Evolutionary conservation across 2,329 filamentous ascomycete species (phyloP), one percentile per base, ranked within the genome.

Genomic region (Penicillium polonicum): DNA sequence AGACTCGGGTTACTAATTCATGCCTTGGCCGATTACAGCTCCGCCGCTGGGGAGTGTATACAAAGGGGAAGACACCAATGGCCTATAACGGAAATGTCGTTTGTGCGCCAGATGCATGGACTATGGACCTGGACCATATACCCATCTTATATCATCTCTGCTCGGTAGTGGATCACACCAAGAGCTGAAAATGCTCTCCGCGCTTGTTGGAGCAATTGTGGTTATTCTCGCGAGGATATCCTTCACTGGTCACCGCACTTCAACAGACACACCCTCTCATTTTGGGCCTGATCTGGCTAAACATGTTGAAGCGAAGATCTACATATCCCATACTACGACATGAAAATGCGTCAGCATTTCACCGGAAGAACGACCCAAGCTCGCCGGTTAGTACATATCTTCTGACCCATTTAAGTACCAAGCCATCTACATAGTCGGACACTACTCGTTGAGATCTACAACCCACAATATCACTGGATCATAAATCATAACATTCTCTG

Each of bases 401-500:
- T 33, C 29, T 35, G 17, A 5, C 23, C 12, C n/a, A 36, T 6
- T 8, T 12, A n/a, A 19, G 12, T 5, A 41, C 5, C 8, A 49
- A 46, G 31, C 4, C 21, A 43, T 31, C 19, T 36, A 36, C 17
- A 52, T 27, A 46, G 29, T 15, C n/a, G 13, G 10, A 17, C 21
- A 21, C 17, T 25, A n/a, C 19, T 36, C 5, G 15, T 23, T 15
- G 8, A 25, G 15, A 23, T 19, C 10, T 43, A 17, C 3, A 27
- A 27, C 27, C 23, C 23, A 29, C 29, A 50, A 36, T 38, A 41
- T 43, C 29, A 35, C 12, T 27, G 21, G 4, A 60, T 61, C 60
- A 57, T 60, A 48, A 60, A 48, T 57, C 56, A 52, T 62, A 52
- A 48, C 12, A 48, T 53, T 45, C 19, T 31, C 5, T 15, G 33